A percentile compares a stretch with the other conserved stretches of the same genome.
Evolutionary conservation across 331 rosid species (phyloP).

Genomic region (Pyracantha coccinea): DNA sequence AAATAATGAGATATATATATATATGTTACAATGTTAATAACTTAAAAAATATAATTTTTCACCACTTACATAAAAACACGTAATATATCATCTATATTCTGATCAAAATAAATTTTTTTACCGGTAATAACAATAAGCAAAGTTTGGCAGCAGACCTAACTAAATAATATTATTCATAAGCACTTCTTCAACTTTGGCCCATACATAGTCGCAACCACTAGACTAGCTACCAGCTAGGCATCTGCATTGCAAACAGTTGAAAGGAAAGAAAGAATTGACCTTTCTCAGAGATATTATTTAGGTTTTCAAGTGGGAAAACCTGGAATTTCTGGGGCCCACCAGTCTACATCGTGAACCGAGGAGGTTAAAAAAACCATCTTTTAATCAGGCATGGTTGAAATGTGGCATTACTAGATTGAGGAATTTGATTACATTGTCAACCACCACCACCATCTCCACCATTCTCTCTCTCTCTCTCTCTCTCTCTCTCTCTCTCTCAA

Average conservation of each 20-base stretch:
- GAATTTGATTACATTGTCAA: conserved; percentile 6
- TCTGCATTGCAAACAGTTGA: not conserved
- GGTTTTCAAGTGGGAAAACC: not conserved
- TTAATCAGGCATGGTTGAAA: conserved; percentile 8
- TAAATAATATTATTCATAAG: no score
- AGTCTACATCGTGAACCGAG: not conserved
- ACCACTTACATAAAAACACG: no score
- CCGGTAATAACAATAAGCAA: no score
- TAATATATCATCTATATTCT: no score
- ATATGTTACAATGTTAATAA: no score
- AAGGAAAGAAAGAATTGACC: not conserved
- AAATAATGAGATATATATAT: no score
- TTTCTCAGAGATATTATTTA: not conserved
- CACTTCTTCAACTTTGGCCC: no score
- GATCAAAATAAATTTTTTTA: no score
- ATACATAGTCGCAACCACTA: not conserved
- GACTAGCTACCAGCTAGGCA: not conserved
- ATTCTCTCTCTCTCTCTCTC: not conserved
- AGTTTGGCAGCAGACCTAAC: no score
- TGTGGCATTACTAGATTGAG: not conserved
- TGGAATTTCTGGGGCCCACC: not conserved
- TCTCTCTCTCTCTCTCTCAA: not conserved
- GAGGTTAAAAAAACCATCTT: not conserved
- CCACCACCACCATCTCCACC: not conserved
- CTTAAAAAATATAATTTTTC: no score